phyloP scores from a whole-genome alignment of 257 asterid species.

The Plantago ovata region DNA sequence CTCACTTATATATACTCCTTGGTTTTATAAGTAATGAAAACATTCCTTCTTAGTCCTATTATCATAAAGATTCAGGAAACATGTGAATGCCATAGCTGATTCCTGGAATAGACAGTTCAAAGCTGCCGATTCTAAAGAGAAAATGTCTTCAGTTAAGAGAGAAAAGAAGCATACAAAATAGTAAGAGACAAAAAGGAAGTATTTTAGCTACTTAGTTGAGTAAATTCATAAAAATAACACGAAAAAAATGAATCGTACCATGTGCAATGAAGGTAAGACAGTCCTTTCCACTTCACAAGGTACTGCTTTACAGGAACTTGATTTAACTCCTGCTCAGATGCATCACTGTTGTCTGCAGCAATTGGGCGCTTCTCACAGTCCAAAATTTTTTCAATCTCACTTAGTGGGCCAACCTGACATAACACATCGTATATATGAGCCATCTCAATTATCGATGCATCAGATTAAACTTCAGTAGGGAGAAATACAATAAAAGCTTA shows the following conservation, averaged over 20 bases:
- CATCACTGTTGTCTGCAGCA: constrained; percentile 58
- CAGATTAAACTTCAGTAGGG: constrained; percentile 12
- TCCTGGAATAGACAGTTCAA: constrained; percentile 19
- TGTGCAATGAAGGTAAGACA: constrained; percentile 87
- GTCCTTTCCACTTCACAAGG: constrained; percentile 93
- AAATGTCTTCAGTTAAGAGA: constrained; percentile 8
- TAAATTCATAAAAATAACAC: constrained; percentile 21
- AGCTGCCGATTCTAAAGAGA: constrained; percentile 21
- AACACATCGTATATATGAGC: constrained; percentile 13
- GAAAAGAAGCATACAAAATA: not conserved
- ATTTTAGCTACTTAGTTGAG: constrained; percentile 17
- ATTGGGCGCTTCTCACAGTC: constrained; percentile 92
- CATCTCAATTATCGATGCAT: constrained; percentile 9
- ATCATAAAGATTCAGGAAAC: not conserved
- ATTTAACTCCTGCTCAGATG: constrained; percentile 61
- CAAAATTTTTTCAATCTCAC: constrained; percentile 82
- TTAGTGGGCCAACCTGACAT: constrained; percentile 75
- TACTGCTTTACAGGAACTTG: constrained; percentile 85
- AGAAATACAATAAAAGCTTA: constrained; percentile 36
- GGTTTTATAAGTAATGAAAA: constrained; percentile 8
- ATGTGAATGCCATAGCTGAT: constrained; percentile 13
- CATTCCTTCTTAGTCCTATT: not conserved
- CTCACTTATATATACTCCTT: too few species aligned
- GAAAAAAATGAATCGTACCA: too few species aligned
- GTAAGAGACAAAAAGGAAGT: not conserved